Conservation (phyloP, 352 stramenopile genomes). For the Pythium phragmiticola region DNA sequence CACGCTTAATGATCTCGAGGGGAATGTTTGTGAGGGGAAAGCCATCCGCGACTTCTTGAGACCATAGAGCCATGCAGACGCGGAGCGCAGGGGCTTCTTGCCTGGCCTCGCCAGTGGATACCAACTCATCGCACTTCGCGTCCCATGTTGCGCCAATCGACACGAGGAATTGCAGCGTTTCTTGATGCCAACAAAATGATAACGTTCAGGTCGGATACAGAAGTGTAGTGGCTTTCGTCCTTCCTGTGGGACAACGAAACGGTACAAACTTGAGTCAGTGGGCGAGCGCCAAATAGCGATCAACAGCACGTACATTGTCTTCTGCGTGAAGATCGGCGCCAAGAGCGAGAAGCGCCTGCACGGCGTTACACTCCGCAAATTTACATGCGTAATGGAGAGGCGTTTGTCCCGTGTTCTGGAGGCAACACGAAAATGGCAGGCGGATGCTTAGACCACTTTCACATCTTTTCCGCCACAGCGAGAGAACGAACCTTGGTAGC, state of each 20-base stretch:
- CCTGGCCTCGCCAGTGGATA: background rate
- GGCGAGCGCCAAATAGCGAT: background rate
- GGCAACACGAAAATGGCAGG: no score
- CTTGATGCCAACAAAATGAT: background rate
- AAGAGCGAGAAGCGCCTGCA: no score
- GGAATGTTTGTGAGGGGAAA: background rate
- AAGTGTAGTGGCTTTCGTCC: background rate
- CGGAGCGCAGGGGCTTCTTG: background rate
- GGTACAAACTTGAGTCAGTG: background rate
- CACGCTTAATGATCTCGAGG: background rate
- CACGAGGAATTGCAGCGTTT: slow-evolving; percentile 8
- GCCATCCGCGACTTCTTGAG: background rate
- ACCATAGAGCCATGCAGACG: slow-evolving; percentile 3
- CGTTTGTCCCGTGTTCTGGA: no score
- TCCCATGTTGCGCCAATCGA: slow-evolving; percentile 11
- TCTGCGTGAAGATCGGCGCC: background rate
- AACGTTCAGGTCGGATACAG: background rate
- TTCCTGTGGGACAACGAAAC: background rate
- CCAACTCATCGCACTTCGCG: slow-evolving; percentile 13
- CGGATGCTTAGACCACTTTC: no score
- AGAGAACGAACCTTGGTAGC: no score
- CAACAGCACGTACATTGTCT: background rate
- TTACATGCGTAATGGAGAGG: no score
- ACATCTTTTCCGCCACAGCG: no score
- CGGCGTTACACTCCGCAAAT: no score